A percentile compares a stretch with the other conserved stretches of the same genome.
These are phyloP conservation scores for Penicillium janthinellum DNA, from an alignment of 2,329 filamentous ascomycete genomes.

Conservation along the genomic window DNA sequence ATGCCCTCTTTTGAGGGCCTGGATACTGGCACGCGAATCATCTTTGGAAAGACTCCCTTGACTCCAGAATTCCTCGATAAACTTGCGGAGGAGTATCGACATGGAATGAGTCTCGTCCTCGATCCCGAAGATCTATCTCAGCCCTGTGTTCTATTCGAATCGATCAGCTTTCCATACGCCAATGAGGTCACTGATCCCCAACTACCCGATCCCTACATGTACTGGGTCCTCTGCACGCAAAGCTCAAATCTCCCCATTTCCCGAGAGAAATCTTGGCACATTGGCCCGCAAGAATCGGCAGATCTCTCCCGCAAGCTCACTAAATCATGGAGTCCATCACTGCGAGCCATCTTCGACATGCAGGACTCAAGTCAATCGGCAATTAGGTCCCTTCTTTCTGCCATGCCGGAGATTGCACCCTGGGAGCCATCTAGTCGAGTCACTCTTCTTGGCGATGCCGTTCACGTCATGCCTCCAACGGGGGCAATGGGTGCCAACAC, in stretches of 20 bases:
- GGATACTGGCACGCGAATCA: constrained; percentile 42
- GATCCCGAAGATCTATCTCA: constrained; percentile 14
- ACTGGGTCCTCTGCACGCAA: constrained; percentile 25
- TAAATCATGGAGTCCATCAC: constrained; percentile 26
- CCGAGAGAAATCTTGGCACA: constrained; percentile 14
- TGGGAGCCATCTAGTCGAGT: constrained; percentile 33
- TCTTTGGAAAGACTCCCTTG: constrained; percentile 37
- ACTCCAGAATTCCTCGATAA: constrained; percentile 13
- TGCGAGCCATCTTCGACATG: constrained; percentile 29
- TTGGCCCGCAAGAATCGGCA: constrained; percentile 17
- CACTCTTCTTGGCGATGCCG: constrained; percentile 50
- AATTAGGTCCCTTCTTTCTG: constrained; percentile 37
- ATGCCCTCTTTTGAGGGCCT: constrained; percentile 38
- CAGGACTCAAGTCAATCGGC: constrained; percentile 35
- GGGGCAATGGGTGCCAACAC: constrained; percentile 52
- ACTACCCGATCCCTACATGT: constrained; percentile 29
- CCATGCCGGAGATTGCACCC: constrained; percentile 33
- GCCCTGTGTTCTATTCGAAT: constrained; percentile 22
- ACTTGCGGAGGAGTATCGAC: constrained; percentile 10
- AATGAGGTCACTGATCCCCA: constrained; percentile 10
- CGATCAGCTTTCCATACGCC: constrained; percentile 22
- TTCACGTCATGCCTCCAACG: constrained; percentile 51
- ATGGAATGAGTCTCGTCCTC: constrained; percentile 20
- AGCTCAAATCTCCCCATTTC: constrained; percentile 12
- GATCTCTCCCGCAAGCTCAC: constrained; percentile 25